Base-by-base conservation (phyloP, 2,329 filamentous ascomycete genomes). In the Lecanosticta acicola region DNA sequence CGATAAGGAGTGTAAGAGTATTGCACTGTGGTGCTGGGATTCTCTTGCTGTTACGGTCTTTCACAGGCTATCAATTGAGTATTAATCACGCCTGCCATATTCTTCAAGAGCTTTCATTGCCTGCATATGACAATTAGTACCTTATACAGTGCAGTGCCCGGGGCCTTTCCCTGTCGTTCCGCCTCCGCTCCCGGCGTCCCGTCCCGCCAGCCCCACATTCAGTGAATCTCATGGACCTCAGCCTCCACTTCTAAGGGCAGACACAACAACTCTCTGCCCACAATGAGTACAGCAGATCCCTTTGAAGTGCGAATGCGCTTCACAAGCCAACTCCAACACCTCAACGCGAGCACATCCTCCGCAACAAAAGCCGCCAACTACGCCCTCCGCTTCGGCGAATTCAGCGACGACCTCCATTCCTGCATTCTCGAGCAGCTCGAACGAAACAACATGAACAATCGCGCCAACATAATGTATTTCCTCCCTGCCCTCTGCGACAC, bases 401-500 rank as follows among this genome's bases (percentile, higher is more conserved):
- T 94, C 81, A 88, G 94, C 64, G 94, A 98, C 71, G 93, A 98
- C 68, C 73, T 98, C 58, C 93, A 98, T 68, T 94, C 87, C 16
- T 98, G 94, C 69, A 97, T 98, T 60, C 71, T 98, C 35, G 93
- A 98, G 70, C 91, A 97, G 68, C 77, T 98, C 21, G 91, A 97
- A 68, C 79, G 81, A 60, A 94, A 87, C 57, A 91, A 87, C 56
- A 94, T 98, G 85, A 98, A 98, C 69, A 94, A 84, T 41, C 79
- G 91, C 50, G 94, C 93, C 48, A 98, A 98, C 66, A 97, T 98
- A 66, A 94, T 98, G 85, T 98, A 94, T 70, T 98, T 98, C 68
- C 85, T 98, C 62, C 91, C 97, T 63, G 85, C 91, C 58, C 87
- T 98, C 57, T 86, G 94, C 64, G 91, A 97, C 64, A 77, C 88